Conservation (phyloP, 176 grass and related monocot species). For the Carex cristatella region DNA sequence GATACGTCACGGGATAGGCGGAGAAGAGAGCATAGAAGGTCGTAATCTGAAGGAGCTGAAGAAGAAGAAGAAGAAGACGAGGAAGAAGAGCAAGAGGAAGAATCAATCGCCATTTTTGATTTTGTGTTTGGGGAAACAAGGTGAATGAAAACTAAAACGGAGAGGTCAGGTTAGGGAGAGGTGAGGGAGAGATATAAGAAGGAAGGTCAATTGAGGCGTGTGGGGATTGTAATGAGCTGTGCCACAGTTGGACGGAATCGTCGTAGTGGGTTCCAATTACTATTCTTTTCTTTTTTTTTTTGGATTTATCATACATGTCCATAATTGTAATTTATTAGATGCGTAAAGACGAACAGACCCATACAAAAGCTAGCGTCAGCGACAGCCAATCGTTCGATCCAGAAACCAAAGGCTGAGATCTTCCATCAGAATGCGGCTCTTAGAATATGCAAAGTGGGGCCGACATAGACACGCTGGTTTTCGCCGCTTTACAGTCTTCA, state of each 20-base stretch:
- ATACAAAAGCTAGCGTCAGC: background rate
- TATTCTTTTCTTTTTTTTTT: background rate
- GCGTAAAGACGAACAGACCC: background rate
- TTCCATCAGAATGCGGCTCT: background rate
- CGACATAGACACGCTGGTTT: background rate
- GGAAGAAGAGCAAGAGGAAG: slow-evolving; percentile 18
- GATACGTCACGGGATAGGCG: slow-evolving; percentile 55
- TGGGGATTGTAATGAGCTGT: slow-evolving; percentile 37
- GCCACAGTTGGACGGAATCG: slow-evolving; percentile 34
- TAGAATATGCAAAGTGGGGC: background rate
- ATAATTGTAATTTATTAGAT: background rate
- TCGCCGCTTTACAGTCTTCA: slow-evolving; percentile 12
- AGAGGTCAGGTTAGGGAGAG: background rate
- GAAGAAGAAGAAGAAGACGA: slow-evolving; percentile 22
- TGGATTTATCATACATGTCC: background rate
- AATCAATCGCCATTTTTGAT: slow-evolving; percentile 19
- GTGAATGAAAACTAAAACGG: background rate
- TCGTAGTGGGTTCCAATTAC: background rate
- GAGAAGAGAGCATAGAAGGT: slow-evolving; percentile 61
- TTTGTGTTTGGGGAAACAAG: background rate
- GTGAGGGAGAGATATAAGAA: slow-evolving; percentile 29
- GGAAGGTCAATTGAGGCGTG: slow-evolving; percentile 21
- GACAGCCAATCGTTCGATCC: slow-evolving; percentile 4
- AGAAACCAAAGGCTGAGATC: background rate
- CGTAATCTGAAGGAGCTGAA: slow-evolving; percentile 48